Evolutionary conservation across 73 alveolate genomes (phyloP), one percentile per base, ranked within the genome.

Genomic region (Paramecium caudatum): DNA sequence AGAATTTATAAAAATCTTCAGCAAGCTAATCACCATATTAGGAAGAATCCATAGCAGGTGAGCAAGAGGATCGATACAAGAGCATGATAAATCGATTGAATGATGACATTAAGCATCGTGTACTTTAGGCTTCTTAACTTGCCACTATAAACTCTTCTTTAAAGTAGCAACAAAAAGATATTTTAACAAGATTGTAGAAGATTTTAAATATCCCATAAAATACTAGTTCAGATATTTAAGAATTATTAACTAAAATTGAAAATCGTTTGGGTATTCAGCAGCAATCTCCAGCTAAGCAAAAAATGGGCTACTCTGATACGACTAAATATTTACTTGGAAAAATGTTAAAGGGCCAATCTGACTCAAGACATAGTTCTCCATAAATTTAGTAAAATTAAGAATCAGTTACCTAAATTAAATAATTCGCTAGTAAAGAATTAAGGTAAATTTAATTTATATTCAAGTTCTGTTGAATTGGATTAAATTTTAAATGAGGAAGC

Each of bases 401-500:
- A n/a, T n/a, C n/a, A n/a, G n/a, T n/a, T n/a, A n/a, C n/a, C n/a
- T n/a, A n/a, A n/a, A n/a, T n/a, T n/a, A n/a, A n/a, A n/a, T n/a
- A n/a, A n/a, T n/a, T n/a, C n/a, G n/a, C n/a, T n/a, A n/a, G n/a
- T n/a, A n/a, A n/a, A n/a, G n/a, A n/a, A n/a, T n/a, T n/a, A n/a
- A n/a, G n/a, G n/a, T n/a, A n/a, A n/a, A n/a, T n/a, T n/a, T n/a
- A n/a, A n/a, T n/a, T n/a, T n/a, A n/a, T n/a, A n/a, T n/a, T n/a
- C 30, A 6, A 55, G 80, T 10, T 55, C 80, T 16, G 45, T 55
- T 55, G 80, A 55, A 3, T 23, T 55, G 2, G 80, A 55, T 23
- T 55, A 55, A 55, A 55, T 55, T 55, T 55, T 55, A 21, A 55
- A 55, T 55, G 80, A 55, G 30, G 80, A 55, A 23, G 80, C 23